phyloP scores from a whole-genome alignment of 2,329 filamentous ascomycete species.

The Fusarium lateritium region DNA sequence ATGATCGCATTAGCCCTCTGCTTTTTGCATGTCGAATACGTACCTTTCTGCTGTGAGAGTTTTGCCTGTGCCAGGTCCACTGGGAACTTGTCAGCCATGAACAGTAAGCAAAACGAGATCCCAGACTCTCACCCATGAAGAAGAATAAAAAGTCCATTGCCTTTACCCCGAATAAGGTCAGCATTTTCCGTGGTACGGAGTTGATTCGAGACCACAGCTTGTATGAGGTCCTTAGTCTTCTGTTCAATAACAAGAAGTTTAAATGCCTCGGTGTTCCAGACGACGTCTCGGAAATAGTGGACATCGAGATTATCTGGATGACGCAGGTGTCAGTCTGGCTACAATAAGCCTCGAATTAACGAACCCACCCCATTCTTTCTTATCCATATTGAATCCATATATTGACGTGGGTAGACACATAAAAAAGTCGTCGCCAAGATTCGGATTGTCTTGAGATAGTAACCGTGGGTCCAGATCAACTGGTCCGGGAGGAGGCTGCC shows the following conservation, averaged over 20 bases:
- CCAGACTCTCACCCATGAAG: neutral
- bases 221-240: neutral
- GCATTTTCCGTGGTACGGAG: neutral
- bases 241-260: neutral
- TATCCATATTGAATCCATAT: too few relatives aligned
- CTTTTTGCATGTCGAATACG: rapidly evolving
- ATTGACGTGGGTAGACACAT: too few relatives aligned
- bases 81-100: too few relatives aligned
- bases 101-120: too few relatives aligned
- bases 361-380: too few relatives aligned
- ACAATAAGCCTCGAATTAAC: too few relatives aligned
- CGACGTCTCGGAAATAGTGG: neutral
- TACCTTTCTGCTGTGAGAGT: slow-evolving; percentile 2
- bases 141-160: neutral
- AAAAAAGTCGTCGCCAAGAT: too few relatives aligned
- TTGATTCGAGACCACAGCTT: slow-evolving; percentile 1
- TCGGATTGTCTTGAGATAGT: too few relatives aligned
- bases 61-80: neutral
- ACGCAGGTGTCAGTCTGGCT: too few relatives aligned
- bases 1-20: rapidly evolving
- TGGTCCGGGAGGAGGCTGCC: too few relatives aligned
- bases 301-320: neutral
- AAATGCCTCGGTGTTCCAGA: neutral
- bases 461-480: too few relatives aligned
- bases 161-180: neutral